Evolutionary conservation across 1,139 yeast genomes (phyloP).

Genomic region (Debaryomyces psychrophilus): DNA sequence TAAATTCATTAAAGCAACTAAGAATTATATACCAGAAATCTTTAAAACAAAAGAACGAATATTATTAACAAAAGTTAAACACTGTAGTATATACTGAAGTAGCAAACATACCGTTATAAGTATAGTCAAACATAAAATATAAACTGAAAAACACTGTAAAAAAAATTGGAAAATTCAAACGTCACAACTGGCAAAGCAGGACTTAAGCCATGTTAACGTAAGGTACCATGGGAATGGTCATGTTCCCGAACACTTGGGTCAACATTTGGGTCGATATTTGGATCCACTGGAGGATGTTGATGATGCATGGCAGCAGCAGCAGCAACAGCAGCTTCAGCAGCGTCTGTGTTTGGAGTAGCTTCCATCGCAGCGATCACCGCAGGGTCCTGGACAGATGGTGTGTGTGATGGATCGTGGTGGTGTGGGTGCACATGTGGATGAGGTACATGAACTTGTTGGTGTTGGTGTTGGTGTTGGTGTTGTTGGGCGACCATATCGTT

Average conservation of each 20-base stretch:
- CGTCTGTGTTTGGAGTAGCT: slow-evolving; percentile 34
- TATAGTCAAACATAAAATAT: slow-evolving; percentile 1
- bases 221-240: slow-evolving; percentile 38
- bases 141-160: slow-evolving; percentile 1
- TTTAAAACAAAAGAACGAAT: background rate
- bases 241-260: slow-evolving; percentile 51
- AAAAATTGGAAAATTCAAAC: background rate
- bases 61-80: slow-evolving; percentile 3
- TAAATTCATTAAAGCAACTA: background rate
- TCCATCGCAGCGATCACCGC: slow-evolving; percentile 53
- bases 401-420: slow-evolving; percentile 28
- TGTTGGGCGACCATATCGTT: slow-evolving; percentile 23
- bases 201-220: slow-evolving; percentile 9
- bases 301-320: slow-evolving; percentile 30
- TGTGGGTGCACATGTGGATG: slow-evolving; percentile 21
- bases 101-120: background rate
- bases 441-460: slow-evolving; percentile 17
- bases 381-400: slow-evolving; percentile 45
- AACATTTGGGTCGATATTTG: slow-evolving; percentile 49
- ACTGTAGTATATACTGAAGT: slow-evolving; percentile 3
- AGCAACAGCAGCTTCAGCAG: slow-evolving; percentile 35
- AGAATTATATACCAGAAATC: background rate
- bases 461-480: slow-evolving; percentile 20
- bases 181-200: background rate
- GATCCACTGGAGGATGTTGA: slow-evolving; percentile 39